Base-by-base conservation (phyloP, 2,329 filamentous ascomycete species). In the Fusarium miscanthi region DNA sequence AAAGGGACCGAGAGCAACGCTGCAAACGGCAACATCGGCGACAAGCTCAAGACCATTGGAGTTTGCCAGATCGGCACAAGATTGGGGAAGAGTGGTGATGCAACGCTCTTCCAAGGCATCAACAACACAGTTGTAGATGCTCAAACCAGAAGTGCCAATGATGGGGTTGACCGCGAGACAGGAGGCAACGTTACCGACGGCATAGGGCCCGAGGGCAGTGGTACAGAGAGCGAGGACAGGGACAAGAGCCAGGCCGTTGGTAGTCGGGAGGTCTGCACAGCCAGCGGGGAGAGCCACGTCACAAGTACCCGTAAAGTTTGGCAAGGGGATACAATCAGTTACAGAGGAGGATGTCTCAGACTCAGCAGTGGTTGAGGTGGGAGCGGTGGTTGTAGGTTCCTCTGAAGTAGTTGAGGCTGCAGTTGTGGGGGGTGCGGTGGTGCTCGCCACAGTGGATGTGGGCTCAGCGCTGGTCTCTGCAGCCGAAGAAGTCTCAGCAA, bases 11-110 rank as follows among this genome's bases (percentile, higher is more conserved):
- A 63, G 43, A 5, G 16, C 21, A 19, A 37, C 21, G 12, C 43
- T 10, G 5, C 54, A 63, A 13, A 23, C 2, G 2, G 37, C 60
- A 1, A 63, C 37, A 23, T 63, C 2, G 2, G 43, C 43, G 0
- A 63, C 37, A 13, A 63, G 60, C 8, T 17, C 60, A n/a, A 63
- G 60, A 11, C 60, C 60, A 25, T 61, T 63, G 12, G 17, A 1
- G 2, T n/a, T 19, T 8, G 25, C 60, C 13, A 63, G 54, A 19
- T 61, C 43, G 2, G 13, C 9, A 14, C 60, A 63, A 17, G 60
- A 0, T 0, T 31, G 23, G 4, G 60, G 60, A 5, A 63, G 43
- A 12, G 60, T 63, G 10, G 54, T 43, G 31, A 63, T 63, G 7
- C 60, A 63, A 3, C 42, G 33, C 4, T 38, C 60, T 8, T 63